Base-by-base conservation (phyloP, 208 protist genomes). In the Trypanosoma rangeli region DNA sequence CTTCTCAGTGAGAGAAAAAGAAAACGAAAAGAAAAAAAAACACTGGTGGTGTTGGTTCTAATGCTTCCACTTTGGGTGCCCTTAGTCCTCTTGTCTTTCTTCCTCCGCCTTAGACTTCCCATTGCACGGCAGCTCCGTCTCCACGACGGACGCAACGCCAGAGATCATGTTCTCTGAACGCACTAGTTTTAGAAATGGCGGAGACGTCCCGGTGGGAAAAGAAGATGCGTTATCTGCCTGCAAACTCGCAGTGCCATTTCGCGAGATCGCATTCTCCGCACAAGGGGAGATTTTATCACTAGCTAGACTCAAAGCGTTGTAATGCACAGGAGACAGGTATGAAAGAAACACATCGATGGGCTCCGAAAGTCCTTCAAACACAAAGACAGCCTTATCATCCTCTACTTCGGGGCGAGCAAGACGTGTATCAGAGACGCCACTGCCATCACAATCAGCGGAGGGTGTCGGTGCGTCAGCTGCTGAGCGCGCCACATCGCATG, bases 251-350 rank as follows among this genome's bases (percentile, higher is more conserved):
- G 29, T 35, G 4, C 13, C 22, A 54, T 70, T 29, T 55, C 55
- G 53, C 18, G 44, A 13, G 12, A 58, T n/a, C 44, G 35, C 18
- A 31, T 56, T 16, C 20, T 55, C 26, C 5, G 18, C n/a, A 29
- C 26, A 58, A 9, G 46, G 26, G 5, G 31, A 53, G 46, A 13
- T 24, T 18, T 28, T 35, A 1, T 37, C 50, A 50, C 62, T 68
- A 5, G 66, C 57, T 9, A 84, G 56, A 59, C 70, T 75, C 33
- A 96, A 60, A 9, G 87, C 80, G 70, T 96, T 94, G 85, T 95
- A 96, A 75, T 96, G 92, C 42, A 95, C 82, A 5, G 92, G 92
- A 63, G 81, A 93, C 3, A 94, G 70, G 73, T 96, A 96, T 22
- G 89, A 91, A n/a, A 96, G 83, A 58, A 96, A 95, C 22, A 94